A percentile compares a stretch with the other conserved stretches of the same genome.
Conservation (phyloP, 2,329 filamentous ascomycete genomes). For the Aspergillus nomiae region DNA sequence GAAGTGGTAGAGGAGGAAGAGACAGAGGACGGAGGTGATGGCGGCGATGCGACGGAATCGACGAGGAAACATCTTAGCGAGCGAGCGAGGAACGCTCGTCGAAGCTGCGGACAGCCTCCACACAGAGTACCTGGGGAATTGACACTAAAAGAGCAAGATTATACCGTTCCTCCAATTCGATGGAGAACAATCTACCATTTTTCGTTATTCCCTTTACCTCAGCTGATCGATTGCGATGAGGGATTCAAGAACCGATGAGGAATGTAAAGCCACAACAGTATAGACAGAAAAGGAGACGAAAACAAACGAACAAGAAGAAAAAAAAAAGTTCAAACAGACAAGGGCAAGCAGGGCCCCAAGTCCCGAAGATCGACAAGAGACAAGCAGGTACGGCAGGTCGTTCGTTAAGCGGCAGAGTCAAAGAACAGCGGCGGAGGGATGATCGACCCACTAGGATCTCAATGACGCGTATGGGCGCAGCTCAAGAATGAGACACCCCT, state of each 20-base stretch:
- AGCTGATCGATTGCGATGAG: background rate
- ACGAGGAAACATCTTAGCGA: constrained; percentile 40
- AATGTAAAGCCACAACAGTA: background rate
- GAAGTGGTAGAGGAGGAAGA: constrained; percentile 59
- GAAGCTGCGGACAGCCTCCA: constrained; percentile 7
- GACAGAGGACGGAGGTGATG: constrained; percentile 59
- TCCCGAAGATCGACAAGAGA: constrained; percentile 11
- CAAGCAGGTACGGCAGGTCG: background rate
- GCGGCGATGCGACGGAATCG: constrained; percentile 41
- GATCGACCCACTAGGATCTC: constrained; percentile 24
- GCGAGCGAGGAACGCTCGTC: background rate
- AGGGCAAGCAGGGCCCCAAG: background rate
- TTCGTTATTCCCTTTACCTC: constrained; percentile 7
- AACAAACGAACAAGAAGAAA: background rate
- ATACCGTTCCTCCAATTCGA: constrained; percentile 13
- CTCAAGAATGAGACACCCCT: constrained; percentile 10
- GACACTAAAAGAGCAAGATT: constrained; percentile 5
- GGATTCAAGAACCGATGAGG: background rate
- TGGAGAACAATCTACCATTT: constrained; percentile 9
- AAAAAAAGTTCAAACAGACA: background rate
- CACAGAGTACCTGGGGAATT: constrained; percentile 3
- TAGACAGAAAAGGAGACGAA: background rate
- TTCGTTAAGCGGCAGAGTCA: constrained; percentile 8
- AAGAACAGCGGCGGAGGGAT: constrained; percentile 7
- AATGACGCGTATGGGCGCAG: constrained; percentile 21